Percentiles rank a stretch among this genome's conserved stretches.
Evolutionary conservation across 2,329 filamentous ascomycete species (phyloP).

Genomic region (Myotisia sp.): DNA sequence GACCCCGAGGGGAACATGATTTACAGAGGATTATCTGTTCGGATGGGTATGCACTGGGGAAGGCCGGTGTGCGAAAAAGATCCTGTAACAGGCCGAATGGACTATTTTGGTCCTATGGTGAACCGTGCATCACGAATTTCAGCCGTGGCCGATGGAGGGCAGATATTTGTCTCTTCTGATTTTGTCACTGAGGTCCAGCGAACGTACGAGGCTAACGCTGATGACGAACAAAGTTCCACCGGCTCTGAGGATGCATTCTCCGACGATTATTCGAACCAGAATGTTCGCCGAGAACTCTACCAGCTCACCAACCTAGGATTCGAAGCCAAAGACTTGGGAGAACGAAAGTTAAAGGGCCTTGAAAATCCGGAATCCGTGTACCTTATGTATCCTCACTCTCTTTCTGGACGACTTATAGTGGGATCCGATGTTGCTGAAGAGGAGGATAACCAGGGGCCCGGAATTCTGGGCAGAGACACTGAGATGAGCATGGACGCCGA

Average conservation of each 20-base stretch:
- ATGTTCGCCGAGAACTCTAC: conserved; percentile 75
- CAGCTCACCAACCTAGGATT: conserved; percentile 84
- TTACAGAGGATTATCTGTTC: conserved; percentile 83
- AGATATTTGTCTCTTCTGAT: conserved; percentile 92
- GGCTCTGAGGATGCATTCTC: conserved; percentile 61
- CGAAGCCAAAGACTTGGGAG: conserved; percentile 90
- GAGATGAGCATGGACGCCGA: conserved; percentile 69
- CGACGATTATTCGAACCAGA: conserved; percentile 57
- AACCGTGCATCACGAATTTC: conserved; percentile 93
- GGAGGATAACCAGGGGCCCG: conserved; percentile 37
- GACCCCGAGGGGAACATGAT: conserved; percentile 81
- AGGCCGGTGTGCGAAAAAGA: conserved; percentile 89
- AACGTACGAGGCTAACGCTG: conserved; percentile 76
- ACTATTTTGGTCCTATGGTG: conserved; percentile 98
- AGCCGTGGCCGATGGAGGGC: conserved; percentile 84
- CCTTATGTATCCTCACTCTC: conserved; percentile 80
- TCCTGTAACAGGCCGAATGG: conserved; percentile 93
- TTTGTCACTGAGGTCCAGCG: conserved; percentile 94
- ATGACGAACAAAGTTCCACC: conserved; percentile 58
- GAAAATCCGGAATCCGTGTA: conserved; percentile 96
- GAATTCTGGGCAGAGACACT: conserved; percentile 48
- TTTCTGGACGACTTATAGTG: conserved; percentile 52
- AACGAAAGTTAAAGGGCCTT: conserved; percentile 87
- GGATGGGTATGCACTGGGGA: conserved; percentile 96
- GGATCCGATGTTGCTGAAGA: conserved; percentile 37